Base-by-base conservation (phyloP, 2,329 filamentous ascomycete species). In the Monosporascus cannonballus region DNA sequence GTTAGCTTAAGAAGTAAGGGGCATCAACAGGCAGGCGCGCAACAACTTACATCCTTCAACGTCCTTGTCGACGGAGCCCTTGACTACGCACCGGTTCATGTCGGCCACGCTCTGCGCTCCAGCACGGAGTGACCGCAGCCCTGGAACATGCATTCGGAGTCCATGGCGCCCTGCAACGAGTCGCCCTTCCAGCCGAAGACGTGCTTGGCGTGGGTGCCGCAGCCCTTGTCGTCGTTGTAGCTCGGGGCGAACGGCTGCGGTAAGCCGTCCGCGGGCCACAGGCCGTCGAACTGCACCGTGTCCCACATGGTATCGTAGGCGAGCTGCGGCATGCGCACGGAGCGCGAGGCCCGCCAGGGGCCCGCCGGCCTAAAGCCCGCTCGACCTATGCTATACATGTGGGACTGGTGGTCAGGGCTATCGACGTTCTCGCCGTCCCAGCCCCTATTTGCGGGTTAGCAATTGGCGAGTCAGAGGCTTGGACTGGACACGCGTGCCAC, bases 251-350 rank as follows among this genome's bases (percentile, higher is more conserved):
- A 64, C 1, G 59, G 61, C 41, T 61, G 56, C 2, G 56, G 57
- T 1, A 56, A 58, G 15, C 62, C 64, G 55, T 65, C 62, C 50
- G 61, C 61, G 20, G 58, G 59, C 66, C 66, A 64, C 22, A 69
- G 56, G 61, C 66, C 56, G 48, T 67, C 66, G 54, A 71, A 72
- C 36, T 53, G 53, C 3, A 62, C 59, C 42, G 68, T 70, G 50
- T 73, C 65, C 68, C 72, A 74, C 62, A 74, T 72, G 41, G 73
- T 71, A 57, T 75, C 73, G 60, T 71, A 60, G 8, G 58, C 55
- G 6, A 75, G 59, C 53, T 74, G 73, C 2, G 72, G 65, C 20
- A 75, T 65, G 6, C 68, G 67, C 2, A 69, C 63, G 8, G 55
- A 55, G 39, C 57, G 53, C 2, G 57, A 56, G 0, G 18, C 22